Percentiles rank a stretch among this genome's conserved stretches.
These are phyloP conservation scores for Cladosporium oxysporum DNA, from an alignment of 2,329 filamentous ascomycete species.

Conservation along the genomic window DNA sequence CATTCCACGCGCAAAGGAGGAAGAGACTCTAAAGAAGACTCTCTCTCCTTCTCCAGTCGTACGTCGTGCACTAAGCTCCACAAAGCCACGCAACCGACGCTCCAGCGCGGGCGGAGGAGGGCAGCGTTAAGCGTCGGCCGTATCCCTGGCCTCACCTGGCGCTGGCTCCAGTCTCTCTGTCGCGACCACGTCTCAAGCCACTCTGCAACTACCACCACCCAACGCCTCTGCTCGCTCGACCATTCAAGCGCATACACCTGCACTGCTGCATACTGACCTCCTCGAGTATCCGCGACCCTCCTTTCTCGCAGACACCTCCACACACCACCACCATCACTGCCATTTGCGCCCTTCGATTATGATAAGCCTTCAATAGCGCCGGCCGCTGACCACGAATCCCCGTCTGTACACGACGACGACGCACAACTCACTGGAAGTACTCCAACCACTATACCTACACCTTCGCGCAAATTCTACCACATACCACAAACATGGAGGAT, in stretches of 20 bases:
- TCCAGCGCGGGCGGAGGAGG: neutral
- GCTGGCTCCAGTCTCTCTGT: neutral
- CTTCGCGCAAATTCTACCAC: neutral
- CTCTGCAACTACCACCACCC: neutral
- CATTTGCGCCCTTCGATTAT: conserved; percentile 16
- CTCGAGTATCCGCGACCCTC: neutral
- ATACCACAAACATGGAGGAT: conserved; percentile 33
- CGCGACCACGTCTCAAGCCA: conserved; percentile 16
- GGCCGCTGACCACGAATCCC: conserved; percentile 15
- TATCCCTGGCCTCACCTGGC: conserved; percentile 11
- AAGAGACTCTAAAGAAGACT: neutral
- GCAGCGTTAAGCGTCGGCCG: neutral
- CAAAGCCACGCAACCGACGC: conserved; percentile 17
- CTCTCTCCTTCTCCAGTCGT: neutral
- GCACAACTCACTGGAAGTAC: neutral
- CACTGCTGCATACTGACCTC: neutral
- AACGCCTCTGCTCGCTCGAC: neutral
- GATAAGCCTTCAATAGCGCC: conserved; percentile 19
- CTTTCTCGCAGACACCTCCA: neutral
- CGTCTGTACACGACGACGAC: conserved; percentile 10
- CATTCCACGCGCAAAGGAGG: too few species aligned
- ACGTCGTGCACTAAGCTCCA: conserved; percentile 8
- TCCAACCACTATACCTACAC: neutral
- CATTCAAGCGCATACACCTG: neutral
- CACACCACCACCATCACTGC: neutral